Conservation (phyloP, 2,329 filamentous ascomycete genomes). For the Tolypocladium album region DNA sequence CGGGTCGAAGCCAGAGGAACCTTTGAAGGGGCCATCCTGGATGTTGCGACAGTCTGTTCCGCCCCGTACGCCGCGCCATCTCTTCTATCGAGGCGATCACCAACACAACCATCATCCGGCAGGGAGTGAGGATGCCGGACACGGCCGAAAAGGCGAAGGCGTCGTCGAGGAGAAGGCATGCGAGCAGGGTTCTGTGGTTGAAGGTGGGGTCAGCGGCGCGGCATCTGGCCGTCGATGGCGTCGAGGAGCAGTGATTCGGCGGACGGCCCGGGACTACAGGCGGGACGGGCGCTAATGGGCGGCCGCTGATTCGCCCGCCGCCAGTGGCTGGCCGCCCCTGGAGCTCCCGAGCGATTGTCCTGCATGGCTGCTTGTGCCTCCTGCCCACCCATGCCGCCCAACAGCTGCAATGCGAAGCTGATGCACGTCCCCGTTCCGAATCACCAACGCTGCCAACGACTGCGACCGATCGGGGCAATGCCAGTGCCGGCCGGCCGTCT, state of each 20-base stretch:
- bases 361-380: no score
- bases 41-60: neutral
- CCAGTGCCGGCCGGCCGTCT: neutral
- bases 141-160: neutral
- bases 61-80: no score
- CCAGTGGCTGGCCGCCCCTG: neutral
- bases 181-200: neutral
- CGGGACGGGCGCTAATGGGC: conserved; percentile 8
- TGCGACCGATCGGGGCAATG: neutral
- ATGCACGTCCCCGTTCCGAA: neutral
- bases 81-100: neutral
- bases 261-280: conserved; percentile 1
- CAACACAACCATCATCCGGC: neutral
- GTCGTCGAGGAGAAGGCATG: neutral
- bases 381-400: no score
- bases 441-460: neutral
- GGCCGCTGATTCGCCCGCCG: conserved; percentile 8
- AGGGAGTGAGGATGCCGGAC: neutral
- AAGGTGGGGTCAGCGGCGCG: neutral
- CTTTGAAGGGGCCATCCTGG: no score
- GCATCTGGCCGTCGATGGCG: conserved; percentile 3
- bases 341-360: neutral
- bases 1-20: neutral
- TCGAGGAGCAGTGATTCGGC: conserved; percentile 5
- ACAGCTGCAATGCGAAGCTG: neutral